Evolutionary conservation across 352 stramenopile species (phyloP).

Genomic region (Thalassiosira mediterranea): DNA sequence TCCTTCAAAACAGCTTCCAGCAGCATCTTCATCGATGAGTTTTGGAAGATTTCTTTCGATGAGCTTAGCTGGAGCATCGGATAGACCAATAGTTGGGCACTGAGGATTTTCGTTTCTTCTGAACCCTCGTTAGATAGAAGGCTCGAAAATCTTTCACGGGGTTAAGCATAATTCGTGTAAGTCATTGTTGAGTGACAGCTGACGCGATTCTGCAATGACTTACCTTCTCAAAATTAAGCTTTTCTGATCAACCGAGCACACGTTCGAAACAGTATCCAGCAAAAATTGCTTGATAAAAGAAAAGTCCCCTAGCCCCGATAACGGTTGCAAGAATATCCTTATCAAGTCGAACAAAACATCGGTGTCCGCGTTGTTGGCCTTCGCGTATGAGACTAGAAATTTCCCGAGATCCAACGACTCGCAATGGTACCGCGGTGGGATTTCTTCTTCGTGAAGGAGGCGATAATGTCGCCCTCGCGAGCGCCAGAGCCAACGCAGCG

Average conservation of each 20-base stretch:
- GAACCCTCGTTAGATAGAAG: conserved; percentile 76
- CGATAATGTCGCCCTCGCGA: conserved; percentile 86
- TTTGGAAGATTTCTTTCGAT: conserved; percentile 33
- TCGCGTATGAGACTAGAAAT: conserved; percentile 93
- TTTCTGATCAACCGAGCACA: conserved; percentile 29
- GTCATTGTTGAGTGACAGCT: conserved; percentile 86
- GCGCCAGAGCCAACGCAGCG: conserved; percentile 92
- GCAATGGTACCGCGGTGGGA: conserved; percentile 89
- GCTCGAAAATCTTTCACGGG: conserved; percentile 48
- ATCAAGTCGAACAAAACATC: conserved; percentile 96
- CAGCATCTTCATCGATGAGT: conserved; percentile 36
- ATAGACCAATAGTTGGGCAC: conserved; percentile 92
- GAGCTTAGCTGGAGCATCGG: conserved; percentile 85
- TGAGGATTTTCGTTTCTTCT: conserved; percentile 90
- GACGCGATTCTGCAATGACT: not conserved
- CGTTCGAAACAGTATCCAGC: conserved; percentile 56
- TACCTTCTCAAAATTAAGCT: not conserved
- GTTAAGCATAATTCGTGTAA: conserved; percentile 26
- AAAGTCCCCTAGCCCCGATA: conserved; percentile 89
- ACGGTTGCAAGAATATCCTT: conserved; percentile 92
- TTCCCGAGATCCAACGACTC: conserved; percentile 94
- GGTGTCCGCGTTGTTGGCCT: conserved; percentile 89
- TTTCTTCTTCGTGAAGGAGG: conserved; percentile 79
- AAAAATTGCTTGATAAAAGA: conserved; percentile 92
- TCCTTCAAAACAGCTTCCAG: conserved; percentile 37